phyloP scores from a whole-genome alignment of 1,284 basidiomycete genomes.

The Ceratobasidium sp. region DNA sequence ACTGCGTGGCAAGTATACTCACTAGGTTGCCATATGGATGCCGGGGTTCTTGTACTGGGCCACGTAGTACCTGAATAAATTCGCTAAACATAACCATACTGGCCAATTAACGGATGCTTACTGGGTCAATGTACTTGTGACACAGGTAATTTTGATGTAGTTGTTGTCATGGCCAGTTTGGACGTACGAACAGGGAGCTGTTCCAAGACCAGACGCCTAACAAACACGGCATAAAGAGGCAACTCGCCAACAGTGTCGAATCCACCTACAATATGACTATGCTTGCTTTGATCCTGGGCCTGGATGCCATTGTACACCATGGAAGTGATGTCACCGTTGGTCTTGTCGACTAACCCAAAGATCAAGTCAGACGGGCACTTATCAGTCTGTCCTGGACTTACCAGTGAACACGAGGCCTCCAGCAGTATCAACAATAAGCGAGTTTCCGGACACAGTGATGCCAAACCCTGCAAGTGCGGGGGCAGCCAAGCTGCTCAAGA shows the following conservation, averaged over 20 bases:
- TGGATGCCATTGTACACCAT: conserved; percentile 44
- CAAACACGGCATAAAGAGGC: too few species aligned
- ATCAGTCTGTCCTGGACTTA: not conserved
- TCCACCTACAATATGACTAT: conserved; percentile 41
- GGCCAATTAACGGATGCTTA: not conserved
- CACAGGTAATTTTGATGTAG: conserved; percentile 42
- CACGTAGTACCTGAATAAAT: conserved; percentile 38
- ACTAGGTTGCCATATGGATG: conserved; percentile 49
- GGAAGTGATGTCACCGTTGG: conserved; percentile 47
- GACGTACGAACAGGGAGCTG: conserved; percentile 27
- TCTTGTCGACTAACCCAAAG: conserved; percentile 21
- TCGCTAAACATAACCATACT: not conserved
- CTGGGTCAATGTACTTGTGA: conserved; percentile 44
- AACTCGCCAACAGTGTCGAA: not conserved
- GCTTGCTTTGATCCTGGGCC: conserved; percentile 10
- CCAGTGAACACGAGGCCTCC: conserved; percentile 45
- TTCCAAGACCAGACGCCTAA: conserved; percentile 45
- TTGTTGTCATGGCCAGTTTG: conserved; percentile 15
- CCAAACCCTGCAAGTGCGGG: conserved; percentile 46
- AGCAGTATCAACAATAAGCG: conserved; percentile 43
- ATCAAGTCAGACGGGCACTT: not conserved
- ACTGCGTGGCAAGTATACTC: not conserved
- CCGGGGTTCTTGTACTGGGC: conserved; percentile 44
- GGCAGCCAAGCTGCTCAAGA: conserved; percentile 10
- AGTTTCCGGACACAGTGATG: conserved; percentile 41